Conservation (phyloP, 352 stramenopile species). For the Blastocystis sp. region DNA sequence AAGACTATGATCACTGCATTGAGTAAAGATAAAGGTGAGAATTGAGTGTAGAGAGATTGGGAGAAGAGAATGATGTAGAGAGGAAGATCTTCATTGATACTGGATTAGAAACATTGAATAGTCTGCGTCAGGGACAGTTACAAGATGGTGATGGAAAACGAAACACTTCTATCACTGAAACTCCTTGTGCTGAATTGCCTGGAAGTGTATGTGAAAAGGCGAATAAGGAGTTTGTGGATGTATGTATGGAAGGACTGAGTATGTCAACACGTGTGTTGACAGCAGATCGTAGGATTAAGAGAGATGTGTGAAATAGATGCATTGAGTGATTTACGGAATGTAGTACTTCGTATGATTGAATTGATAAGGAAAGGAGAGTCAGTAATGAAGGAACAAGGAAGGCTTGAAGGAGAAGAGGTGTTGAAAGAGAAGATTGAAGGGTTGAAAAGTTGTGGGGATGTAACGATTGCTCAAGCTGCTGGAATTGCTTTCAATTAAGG, state of each 20-base stretch:
- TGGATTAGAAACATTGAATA: background rate
- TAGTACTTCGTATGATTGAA: background rate
- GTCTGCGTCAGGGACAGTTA: background rate
- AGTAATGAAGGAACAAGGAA: background rate
- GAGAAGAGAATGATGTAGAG: constrained; percentile 25
- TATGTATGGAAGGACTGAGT: background rate
- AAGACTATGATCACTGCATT: background rate
- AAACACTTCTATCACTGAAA: background rate
- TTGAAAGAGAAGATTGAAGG: background rate
- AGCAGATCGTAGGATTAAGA: background rate
- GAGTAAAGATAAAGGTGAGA: background rate
- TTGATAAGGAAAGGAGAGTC: background rate
- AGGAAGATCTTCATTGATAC: constrained; percentile 25
- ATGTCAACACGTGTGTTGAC: background rate
- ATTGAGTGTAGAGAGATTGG: background rate
- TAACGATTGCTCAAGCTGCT: background rate
- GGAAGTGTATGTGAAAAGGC: background rate
- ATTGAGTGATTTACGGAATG: background rate
- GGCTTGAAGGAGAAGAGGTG: background rate
- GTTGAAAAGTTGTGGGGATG: background rate
- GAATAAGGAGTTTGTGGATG: background rate
- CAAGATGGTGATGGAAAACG: constrained; percentile 7
- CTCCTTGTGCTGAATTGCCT: background rate
- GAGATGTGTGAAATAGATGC: background rate
- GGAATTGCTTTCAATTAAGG: background rate